A percentile compares a stretch with the other conserved stretches of the same genome.
Evolutionary conservation across 768 basidiomycete genomes (phyloP).

Genomic region (Boletus barrowsii): DNA sequence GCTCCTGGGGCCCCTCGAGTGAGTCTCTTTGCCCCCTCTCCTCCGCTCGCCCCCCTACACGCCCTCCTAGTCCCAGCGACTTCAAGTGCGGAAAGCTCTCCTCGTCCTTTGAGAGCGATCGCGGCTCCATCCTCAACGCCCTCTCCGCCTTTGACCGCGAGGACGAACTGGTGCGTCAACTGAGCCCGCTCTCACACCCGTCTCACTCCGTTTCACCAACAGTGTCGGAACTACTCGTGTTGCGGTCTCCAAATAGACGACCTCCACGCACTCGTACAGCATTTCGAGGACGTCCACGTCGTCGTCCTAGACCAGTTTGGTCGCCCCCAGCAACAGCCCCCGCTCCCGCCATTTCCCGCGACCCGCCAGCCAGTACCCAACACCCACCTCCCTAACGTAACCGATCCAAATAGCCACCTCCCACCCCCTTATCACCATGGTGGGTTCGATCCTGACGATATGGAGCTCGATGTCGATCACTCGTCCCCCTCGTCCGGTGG

Average conservation of each 20-base stretch:
- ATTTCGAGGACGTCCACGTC: constrained; percentile 90
- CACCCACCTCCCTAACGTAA: constrained; percentile 29
- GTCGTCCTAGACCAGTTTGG: constrained; percentile 56
- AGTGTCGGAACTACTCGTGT: constrained; percentile 89
- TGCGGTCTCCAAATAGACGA: constrained; percentile 78
- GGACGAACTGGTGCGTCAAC: constrained; percentile 62
- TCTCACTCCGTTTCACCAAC: neutral
- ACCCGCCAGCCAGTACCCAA: constrained; percentile 25
- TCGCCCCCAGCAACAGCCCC: constrained; percentile 32
- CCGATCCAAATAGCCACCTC: constrained; percentile 24
- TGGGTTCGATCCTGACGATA: constrained; percentile 71
- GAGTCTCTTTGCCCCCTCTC: constrained; percentile 25
- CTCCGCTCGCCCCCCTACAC: neutral
- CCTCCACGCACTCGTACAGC: constrained; percentile 82
- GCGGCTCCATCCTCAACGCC: constrained; percentile 59
- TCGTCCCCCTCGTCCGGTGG: constrained; percentile 46
- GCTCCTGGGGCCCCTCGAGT: constrained; percentile 65
- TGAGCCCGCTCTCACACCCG: neutral
- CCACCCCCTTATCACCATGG: constrained; percentile 33
- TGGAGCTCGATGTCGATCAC: constrained; percentile 72
- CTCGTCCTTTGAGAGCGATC: constrained; percentile 60
- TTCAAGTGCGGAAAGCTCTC: constrained; percentile 46
- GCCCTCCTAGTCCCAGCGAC: constrained; percentile 37
- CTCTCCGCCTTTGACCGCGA: constrained; percentile 65
- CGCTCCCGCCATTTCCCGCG: constrained; percentile 34